Percentiles rank a stretch among this genome's conserved stretches.
Conservation (phyloP, 192 early-diverging fungal species). For the Coemansia sp. region DNA sequence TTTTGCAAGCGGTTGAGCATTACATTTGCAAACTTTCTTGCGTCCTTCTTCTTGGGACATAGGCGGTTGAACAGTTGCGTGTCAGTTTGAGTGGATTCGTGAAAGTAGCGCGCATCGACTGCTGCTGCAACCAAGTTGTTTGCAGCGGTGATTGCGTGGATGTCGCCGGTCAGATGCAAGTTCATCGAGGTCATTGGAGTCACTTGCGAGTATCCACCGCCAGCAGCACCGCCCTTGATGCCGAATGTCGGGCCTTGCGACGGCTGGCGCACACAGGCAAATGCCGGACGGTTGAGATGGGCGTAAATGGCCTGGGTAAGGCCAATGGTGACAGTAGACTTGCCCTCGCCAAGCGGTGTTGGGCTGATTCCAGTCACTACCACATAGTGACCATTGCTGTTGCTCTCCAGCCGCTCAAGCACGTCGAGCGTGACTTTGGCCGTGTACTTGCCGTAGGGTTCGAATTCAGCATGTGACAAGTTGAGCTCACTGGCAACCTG, state of each 20-base stretch:
- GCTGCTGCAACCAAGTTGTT: conserved; percentile 97
- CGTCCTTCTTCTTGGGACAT: conserved; percentile 83
- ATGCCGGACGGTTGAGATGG: conserved; percentile 79
- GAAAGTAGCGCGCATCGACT: conserved; percentile 97
- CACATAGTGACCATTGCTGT: conserved; percentile 84
- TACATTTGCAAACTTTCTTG: conserved; percentile 75
- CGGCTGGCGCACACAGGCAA: conserved; percentile 98
- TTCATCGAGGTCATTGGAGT: conserved; percentile 99
- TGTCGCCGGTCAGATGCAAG: conserved; percentile 97
- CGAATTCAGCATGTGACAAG: conserved; percentile 71
- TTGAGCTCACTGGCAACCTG: conserved; percentile 83
- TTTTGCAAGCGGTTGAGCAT: conserved; percentile 76
- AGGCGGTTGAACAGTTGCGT: conserved; percentile 84
- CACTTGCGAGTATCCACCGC: conserved; percentile 98
- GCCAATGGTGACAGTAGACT: conserved; percentile 96
- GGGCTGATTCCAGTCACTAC: conserved; percentile 98
- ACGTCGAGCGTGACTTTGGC: conserved; percentile 87
- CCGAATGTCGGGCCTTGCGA: conserved; percentile 99
- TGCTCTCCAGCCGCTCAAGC: conserved; percentile 76
- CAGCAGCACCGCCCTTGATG: conserved; percentile 98
- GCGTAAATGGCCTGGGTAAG: conserved; percentile 95
- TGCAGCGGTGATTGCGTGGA: conserved; percentile 96
- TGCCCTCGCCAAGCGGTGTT: conserved; percentile 97
- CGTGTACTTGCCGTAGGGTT: conserved; percentile 84
- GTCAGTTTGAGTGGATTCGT: conserved; percentile 76